Evolutionary conservation across 805 yeast species (phyloP), one percentile per base, ranked within the genome.

Genomic region (Saccharomycopsis olivae): DNA sequence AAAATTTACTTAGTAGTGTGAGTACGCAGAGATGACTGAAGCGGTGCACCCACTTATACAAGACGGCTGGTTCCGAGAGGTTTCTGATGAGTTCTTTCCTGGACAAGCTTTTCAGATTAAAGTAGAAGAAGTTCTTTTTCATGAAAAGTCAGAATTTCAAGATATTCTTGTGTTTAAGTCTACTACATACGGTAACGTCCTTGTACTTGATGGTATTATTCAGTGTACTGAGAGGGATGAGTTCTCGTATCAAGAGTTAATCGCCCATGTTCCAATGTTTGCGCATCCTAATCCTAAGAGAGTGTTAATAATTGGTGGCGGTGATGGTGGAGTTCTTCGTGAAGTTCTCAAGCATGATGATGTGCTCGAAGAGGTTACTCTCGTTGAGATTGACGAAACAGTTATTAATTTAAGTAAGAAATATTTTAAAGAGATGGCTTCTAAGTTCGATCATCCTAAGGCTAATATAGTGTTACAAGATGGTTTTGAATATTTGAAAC

Each of bases 221-320:
- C 96, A 87, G 62, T 87, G 87, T 47, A 81, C 95, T 1, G 96
- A 88, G 57, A 67, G 86, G 43, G 96, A 88, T 59, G 96, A 87
- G 58, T 87, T 84, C 59, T 38, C 42, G 10, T 87, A 87, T 59
- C 96, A 87, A 61, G 96, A 87, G 57, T 75, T 85, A 77, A 88
- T 87, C 47, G 64, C 94, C 2, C 94, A 88, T 58, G 60, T 85
- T 21, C 88, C 96, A 3, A 53, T 88, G 42, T 75, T 78, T 71
- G 62, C 84, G 9, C 96, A 87, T 60, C 73, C 74, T 3, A 53
- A 66, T 31, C 96, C 96, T 1, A 72, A 71, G 50, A 71, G 68
- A 40, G 94, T 86, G 8, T 69, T 87, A 38, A 92, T 87, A 23
- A 83, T 87, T 51, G 96, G 96, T 20, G 96, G 96, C 19, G 96